A percentile compares a stretch with the other conserved stretches of the same genome.
Conservation (phyloP, 2,329 filamentous ascomycete genomes). For the Cylindrodendrum hubeiense region DNA sequence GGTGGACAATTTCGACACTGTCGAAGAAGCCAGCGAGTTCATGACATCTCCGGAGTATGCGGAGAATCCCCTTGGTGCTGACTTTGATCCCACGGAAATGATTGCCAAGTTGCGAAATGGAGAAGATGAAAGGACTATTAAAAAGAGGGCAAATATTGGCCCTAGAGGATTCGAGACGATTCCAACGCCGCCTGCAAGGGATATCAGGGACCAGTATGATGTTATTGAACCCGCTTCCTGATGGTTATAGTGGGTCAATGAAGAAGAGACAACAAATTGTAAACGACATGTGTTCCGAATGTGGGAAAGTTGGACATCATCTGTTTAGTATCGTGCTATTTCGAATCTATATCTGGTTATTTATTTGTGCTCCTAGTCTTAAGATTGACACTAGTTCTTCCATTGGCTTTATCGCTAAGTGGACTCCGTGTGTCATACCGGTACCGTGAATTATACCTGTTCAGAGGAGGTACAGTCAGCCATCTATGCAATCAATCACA, state of each 20-base stretch:
- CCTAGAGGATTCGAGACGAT: constrained; percentile 5
- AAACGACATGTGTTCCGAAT: background rate
- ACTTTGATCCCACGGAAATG: constrained; percentile 17
- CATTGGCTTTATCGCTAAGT: no score
- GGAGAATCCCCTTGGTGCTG: constrained; percentile 23
- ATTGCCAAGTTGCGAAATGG: background rate
- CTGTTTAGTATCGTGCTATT: no score
- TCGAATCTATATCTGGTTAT: no score
- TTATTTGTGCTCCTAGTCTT: no score
- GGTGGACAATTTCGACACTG: constrained; percentile 24
- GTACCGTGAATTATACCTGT: no score
- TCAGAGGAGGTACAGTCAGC: no score
- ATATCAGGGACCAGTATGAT: background rate
- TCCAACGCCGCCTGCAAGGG: background rate
- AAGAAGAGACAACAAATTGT: background rate
- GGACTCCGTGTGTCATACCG: no score
- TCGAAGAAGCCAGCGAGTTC: constrained; percentile 19
- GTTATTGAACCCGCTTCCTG: background rate
- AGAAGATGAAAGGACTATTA: background rate
- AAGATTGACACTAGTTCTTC: no score
- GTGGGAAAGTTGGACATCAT: no score
- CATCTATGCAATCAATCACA: no score
- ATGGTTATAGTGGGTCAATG: no score
- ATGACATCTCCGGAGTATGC: constrained; percentile 14
- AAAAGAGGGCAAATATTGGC: constrained; percentile 6